Percentiles rank a stretch among this genome's conserved stretches.
Conservation (phyloP, 805 yeast genomes). For the Kodamaea jinghongensis region DNA sequence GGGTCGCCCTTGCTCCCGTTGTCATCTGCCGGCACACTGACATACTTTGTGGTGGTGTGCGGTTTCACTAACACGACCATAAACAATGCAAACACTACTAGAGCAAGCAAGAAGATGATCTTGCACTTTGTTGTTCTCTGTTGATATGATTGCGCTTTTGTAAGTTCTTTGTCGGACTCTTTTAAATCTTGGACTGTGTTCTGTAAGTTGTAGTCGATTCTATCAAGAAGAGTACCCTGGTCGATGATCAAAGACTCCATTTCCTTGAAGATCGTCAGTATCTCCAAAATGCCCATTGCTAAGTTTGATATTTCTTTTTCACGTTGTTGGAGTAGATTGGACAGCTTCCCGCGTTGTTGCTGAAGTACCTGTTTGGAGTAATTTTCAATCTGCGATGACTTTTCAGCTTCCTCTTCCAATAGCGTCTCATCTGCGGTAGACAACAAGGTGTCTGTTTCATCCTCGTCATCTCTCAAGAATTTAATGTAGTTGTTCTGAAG, state of each 20-base stretch:
- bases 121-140: slow-evolving; percentile 89
- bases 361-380: slow-evolving; percentile 53
- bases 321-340: slow-evolving; percentile 54
- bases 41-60: slow-evolving; percentile 25
- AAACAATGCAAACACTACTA: slow-evolving; percentile 69
- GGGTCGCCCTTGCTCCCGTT: too few species aligned
- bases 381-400: slow-evolving; percentile 42
- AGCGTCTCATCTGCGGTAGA: slow-evolving; percentile 7
- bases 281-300: slow-evolving; percentile 93
- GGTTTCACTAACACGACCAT: slow-evolving; percentile 72
- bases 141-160: slow-evolving; percentile 76
- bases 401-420: slow-evolving; percentile 19
- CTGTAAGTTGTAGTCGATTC: slow-evolving; percentile 89
- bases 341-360: slow-evolving; percentile 39
- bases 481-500: slow-evolving; percentile 87
- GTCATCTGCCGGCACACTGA: slow-evolving; percentile 15
- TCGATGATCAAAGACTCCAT: slow-evolving; percentile 89
- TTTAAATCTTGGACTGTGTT: slow-evolving; percentile 75
- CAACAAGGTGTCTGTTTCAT: slow-evolving; percentile 37
- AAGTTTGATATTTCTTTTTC: slow-evolving; percentile 87
- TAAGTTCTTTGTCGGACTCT: slow-evolving; percentile 73
- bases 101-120: slow-evolving; percentile 66
- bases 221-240: slow-evolving; percentile 90
- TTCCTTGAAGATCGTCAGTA: slow-evolving; percentile 89
- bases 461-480: slow-evolving; percentile 77